Conservation (phyloP, 257 asterid genomes). For the Linaria vulgaris region DNA sequence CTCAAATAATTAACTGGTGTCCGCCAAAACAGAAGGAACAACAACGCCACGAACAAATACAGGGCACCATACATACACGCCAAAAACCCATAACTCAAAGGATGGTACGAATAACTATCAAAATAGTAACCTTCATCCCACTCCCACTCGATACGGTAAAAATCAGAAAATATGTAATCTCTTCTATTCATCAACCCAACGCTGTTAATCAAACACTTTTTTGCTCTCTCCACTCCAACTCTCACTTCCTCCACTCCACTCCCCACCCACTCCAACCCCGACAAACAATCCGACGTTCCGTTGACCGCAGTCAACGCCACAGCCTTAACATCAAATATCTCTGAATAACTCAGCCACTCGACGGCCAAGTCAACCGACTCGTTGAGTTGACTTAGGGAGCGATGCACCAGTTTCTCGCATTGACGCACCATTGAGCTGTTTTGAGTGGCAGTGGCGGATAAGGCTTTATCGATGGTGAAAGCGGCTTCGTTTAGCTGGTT, state of each 20-base stretch:
- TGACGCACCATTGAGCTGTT: constrained; percentile 13
- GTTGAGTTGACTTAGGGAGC: constrained; percentile 35
- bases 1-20: background rate
- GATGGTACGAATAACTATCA: too few species aligned
- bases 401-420: constrained; percentile 19
- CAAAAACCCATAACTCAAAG: background rate
- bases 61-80: constrained; percentile 12
- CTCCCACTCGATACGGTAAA: constrained; percentile 12
- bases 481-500: constrained; percentile 23
- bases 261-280: constrained; percentile 14
- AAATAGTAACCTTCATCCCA: background rate
- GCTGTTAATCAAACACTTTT: constrained; percentile 20
- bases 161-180: constrained; percentile 19
- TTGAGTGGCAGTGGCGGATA: background rate
- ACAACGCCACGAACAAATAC: constrained; percentile 17
- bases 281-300: background rate
- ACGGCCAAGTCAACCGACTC: constrained; percentile 13
- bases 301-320: background rate
- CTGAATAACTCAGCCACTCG: constrained; percentile 17
- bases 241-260: constrained; percentile 35
- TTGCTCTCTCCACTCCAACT: constrained; percentile 36
- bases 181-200: constrained; percentile 4
- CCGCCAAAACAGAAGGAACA: constrained; percentile 15
- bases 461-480: background rate
- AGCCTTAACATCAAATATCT: constrained; percentile 19